Conservation (phyloP, 805 yeast genomes). For the Kodamaea nitidulidarum region DNA sequence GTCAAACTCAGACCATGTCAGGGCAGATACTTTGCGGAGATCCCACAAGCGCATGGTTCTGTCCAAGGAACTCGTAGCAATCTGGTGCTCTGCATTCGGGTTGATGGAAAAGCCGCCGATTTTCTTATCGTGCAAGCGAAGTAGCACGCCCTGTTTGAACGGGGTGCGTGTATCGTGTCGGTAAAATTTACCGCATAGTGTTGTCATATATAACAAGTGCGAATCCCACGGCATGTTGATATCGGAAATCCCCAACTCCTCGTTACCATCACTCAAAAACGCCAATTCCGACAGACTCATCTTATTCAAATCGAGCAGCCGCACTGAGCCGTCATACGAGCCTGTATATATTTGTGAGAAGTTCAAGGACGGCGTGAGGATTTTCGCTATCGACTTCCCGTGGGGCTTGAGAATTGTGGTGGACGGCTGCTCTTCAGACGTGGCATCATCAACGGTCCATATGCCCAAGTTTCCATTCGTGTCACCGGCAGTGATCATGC, state of each 20-base stretch:
- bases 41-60: constrained; percentile 87
- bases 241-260: constrained; percentile 66
- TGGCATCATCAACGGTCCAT: constrained; percentile 63
- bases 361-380: constrained; percentile 48
- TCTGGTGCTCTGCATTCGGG: constrained; percentile 59
- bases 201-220: constrained; percentile 59
- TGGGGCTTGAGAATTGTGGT: constrained; percentile 70
- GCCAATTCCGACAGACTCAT: constrained; percentile 52
- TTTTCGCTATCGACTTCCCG: constrained; percentile 64
- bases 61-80: constrained; percentile 88
- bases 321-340: constrained; percentile 85
- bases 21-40: constrained; percentile 46
- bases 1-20: constrained; percentile 55
- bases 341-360: constrained; percentile 59
- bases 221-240: constrained; percentile 43
- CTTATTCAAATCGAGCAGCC: constrained; percentile 64
- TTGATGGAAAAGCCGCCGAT: constrained; percentile 86
- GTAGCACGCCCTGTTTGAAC: constrained; percentile 31
- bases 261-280: constrained; percentile 45
- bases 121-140: constrained; percentile 79
- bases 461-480: constrained; percentile 82
- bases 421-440: constrained; percentile 43
- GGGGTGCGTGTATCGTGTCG: constrained; percentile 61
- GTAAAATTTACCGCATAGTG: constrained; percentile 76
- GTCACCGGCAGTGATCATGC: constrained; percentile 81